These are phyloP conservation scores for Leptographium radiaticola DNA, from an alignment of 2,329 filamentous ascomycete species.

Conservation along the genomic window DNA sequence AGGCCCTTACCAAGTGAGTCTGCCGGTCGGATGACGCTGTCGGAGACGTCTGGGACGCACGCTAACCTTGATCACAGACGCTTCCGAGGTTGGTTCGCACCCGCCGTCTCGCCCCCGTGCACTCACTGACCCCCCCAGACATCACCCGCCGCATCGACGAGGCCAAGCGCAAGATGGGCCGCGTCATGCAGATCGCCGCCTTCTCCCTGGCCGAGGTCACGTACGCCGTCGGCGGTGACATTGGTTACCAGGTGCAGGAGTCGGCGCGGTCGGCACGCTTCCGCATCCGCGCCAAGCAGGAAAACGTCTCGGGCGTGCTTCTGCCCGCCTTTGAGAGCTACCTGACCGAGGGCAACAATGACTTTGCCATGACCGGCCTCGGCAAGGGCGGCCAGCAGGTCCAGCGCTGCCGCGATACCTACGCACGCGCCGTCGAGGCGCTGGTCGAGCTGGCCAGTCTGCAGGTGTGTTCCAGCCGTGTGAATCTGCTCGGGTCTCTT, in stretches of 20 bases:
- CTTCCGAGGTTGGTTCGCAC: slow-evolving; percentile 57
- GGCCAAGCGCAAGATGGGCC: slow-evolving; percentile 97
- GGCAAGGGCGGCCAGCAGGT: slow-evolving; percentile 97
- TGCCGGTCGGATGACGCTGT: too few relatives aligned
- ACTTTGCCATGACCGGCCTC: slow-evolving; percentile 89
- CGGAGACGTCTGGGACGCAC: neutral
- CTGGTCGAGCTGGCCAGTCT: slow-evolving; percentile 88
- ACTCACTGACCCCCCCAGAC: slow-evolving; percentile 36
- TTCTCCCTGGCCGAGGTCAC: slow-evolving; percentile 96
- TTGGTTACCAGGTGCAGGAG: slow-evolving; percentile 95
- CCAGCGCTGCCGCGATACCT: slow-evolving; percentile 87
- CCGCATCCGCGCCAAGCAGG: slow-evolving; percentile 85
- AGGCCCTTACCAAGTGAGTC: slow-evolving; percentile 86
- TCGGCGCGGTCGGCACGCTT: slow-evolving; percentile 88
- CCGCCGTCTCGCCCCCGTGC: neutral
- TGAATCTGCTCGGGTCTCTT: too few relatives aligned
- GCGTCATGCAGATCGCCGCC: slow-evolving; percentile 97
- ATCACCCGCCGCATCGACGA: slow-evolving; percentile 97
- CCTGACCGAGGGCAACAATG: slow-evolving; percentile 76
- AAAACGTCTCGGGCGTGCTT: slow-evolving; percentile 96
- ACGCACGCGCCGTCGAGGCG: slow-evolving; percentile 89
- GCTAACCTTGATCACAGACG: slow-evolving; percentile 38
- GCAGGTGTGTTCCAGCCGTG: slow-evolving; percentile 47
- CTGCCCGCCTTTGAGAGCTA: slow-evolving; percentile 90
- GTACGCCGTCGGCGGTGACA: slow-evolving; percentile 90